Evolutionary conservation across 1,284 basidiomycete species (phyloP), one percentile per base, ranked within the genome.

Genomic region (Vanrija pseudolonga): DNA sequence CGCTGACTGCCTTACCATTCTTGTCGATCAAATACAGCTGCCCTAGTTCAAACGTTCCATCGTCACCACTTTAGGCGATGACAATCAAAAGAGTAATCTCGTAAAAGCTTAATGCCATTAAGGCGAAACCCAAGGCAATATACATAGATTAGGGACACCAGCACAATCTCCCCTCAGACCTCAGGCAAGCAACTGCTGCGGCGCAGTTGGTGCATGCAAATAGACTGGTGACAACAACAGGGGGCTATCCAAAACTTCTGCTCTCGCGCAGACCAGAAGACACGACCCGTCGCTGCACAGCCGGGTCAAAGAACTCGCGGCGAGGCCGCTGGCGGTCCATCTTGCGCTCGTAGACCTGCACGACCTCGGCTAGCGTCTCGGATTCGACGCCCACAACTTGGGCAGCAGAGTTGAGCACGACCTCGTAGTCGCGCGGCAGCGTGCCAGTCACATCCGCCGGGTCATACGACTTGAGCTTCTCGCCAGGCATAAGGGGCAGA

Each of bases 401-500:
- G 3, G 63, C 63, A n/a, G 66, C 67, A 0, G 63, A 56, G 2
- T 42, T 19, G 6, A 71, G 17, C 2, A 74, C 63, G 6, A 60
- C 53, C 18, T 66, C 65, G 42, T 66, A 56, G 8, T 54, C 39
- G 12, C 17, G 24, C 8, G 71, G 70, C n/a, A 72, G 59, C 6
- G 59, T 56, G 12, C 65, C 65, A 0, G 59, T 56, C 0, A 60
- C 26, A 48, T 71, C 68, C 22, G 49, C 44, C 0, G 67, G 47
- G 23, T 65, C 56, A 55, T 63, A 74, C 9, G 59, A 59, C 12
- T 46, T 46, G 32, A 67, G 23, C 14, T 56, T 56, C 42, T 73
- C 71, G 26, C 69, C 72, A 1, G 72, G 69, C 56, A 68, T 60
- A 11, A 68, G 61, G 0, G 68, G 70, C 6, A 71, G 61, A 12